A percentile compares a stretch with the other conserved stretches of the same genome.
phyloP scores from a whole-genome alignment of 202 grass and related monocot genomes.

The Brachypodium distachyon region DNA sequence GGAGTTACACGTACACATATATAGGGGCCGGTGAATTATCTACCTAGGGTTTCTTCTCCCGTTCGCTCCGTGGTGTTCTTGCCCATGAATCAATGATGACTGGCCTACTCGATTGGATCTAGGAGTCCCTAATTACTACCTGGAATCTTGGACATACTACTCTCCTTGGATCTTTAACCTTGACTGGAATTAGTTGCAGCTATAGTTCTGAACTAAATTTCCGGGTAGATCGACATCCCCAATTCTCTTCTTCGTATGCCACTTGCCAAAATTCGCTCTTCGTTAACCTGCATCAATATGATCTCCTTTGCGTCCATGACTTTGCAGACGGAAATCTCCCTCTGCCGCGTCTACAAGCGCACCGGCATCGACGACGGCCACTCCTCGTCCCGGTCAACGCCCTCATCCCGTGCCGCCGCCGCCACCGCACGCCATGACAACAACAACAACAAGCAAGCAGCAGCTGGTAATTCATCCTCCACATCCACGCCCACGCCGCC shows the following conservation, averaged over 20 bases:
- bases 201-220: conserved; percentile 7
- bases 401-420: background rate
- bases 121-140: background rate
- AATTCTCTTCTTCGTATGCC: background rate
- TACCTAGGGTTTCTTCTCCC: conserved; percentile 32
- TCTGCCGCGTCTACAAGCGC: conserved; percentile 87
- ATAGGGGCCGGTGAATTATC: too few species aligned
- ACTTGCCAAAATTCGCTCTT: background rate
- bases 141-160: background rate
- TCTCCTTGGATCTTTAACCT: background rate
- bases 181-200: background rate
- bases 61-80: background rate
- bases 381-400: conserved; percentile 24
- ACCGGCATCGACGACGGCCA: conserved; percentile 64
- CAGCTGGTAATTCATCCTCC: conserved; percentile 34
- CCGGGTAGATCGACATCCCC: background rate
- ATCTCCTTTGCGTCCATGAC: background rate
- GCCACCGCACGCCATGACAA: conserved; percentile 10
- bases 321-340: conserved; percentile 77
- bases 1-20: too few species aligned
- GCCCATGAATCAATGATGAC: background rate
- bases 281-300: background rate
- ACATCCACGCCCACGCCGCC: conserved; percentile 40
- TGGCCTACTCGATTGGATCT: background rate
- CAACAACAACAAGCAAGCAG: too few species aligned